A percentile compares a stretch with the other conserved stretches of the same genome.
These are phyloP conservation scores for Aspergillus hortae DNA, from an alignment of 2,329 filamentous ascomycete genomes.

Conservation along the genomic window DNA sequence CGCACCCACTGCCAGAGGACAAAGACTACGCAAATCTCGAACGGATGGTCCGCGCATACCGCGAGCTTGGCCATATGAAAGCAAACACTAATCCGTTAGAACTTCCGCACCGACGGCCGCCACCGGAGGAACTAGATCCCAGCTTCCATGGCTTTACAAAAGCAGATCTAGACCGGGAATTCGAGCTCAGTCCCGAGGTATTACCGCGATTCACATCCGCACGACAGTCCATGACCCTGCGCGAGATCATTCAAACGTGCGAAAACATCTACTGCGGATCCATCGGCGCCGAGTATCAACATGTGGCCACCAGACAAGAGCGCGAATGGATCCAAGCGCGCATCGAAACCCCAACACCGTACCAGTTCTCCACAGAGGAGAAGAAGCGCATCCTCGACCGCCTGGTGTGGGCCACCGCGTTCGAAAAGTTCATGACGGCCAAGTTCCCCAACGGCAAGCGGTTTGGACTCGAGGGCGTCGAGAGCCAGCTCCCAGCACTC, in stretches of 20 bases:
- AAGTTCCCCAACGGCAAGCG: conserved; percentile 99
- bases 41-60: no score
- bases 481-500: conserved; percentile 96
- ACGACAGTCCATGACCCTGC: conserved; percentile 22
- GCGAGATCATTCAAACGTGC: conserved; percentile 88
- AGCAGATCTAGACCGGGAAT: no score
- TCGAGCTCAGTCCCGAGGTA: no score
- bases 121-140: no score
- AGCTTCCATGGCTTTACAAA: no score
- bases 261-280: conserved; percentile 95
- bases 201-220: no score
- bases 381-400: conserved; percentile 96
- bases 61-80: no score
- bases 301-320: conserved; percentile 93
- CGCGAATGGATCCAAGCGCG: conserved; percentile 98
- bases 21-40: no score
- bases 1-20: no score
- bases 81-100: no score
- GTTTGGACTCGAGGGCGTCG: conserved; percentile 95
- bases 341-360: conserved; percentile 86
- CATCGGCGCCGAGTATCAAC: conserved; percentile 98
- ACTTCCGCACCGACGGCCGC: no score
- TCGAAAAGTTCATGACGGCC: conserved; percentile 89
- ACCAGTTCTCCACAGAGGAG: conserved; percentile 97
- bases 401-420: conserved; percentile 97